These are phyloP conservation scores for Neofusicoccum ribis DNA, from an alignment of 2,329 filamentous ascomycete species.

Conservation along the genomic window DNA sequence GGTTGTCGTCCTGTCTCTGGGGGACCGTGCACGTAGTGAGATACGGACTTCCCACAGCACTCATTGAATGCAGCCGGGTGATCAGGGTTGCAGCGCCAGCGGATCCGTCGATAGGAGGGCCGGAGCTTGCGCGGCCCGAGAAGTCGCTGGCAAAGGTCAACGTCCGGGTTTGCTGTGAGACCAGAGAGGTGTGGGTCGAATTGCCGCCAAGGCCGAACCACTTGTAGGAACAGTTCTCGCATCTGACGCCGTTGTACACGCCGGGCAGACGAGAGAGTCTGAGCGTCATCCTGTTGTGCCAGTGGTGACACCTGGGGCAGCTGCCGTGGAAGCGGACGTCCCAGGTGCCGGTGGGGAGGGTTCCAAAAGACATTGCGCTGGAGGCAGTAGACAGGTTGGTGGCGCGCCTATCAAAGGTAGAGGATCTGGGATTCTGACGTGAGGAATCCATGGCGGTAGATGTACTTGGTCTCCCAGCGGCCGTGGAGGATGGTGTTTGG, in stretches of 20 bases:
- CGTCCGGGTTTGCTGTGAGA: conserved; percentile 20
- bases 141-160: background rate
- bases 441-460: background rate
- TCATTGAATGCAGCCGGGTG: conserved; percentile 16
- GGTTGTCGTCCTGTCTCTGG: background rate
- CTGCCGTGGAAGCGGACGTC: conserved; percentile 20
- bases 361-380: conserved; percentile 13
- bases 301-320: conserved; percentile 22
- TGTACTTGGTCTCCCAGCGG: background rate
- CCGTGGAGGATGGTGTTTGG: background rate
- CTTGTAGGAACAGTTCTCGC: conserved; percentile 21
- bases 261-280: conserved; percentile 17
- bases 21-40: conserved; percentile 9
- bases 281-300: conserved; percentile 18
- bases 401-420: background rate
- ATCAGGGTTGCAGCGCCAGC: background rate
- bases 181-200: conserved; percentile 20
- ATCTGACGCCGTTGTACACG: conserved; percentile 20
- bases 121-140: background rate
- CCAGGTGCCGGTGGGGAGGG: conserved; percentile 9
- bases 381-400: background rate
- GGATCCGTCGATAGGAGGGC: background rate
- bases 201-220: conserved; percentile 23
- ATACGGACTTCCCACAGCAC: conserved; percentile 19
- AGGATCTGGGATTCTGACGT: background rate